Evolutionary conservation across 495 filamentous ascomycete genomes (phyloP).

Genomic region (Chaetomium fimeti): DNA sequence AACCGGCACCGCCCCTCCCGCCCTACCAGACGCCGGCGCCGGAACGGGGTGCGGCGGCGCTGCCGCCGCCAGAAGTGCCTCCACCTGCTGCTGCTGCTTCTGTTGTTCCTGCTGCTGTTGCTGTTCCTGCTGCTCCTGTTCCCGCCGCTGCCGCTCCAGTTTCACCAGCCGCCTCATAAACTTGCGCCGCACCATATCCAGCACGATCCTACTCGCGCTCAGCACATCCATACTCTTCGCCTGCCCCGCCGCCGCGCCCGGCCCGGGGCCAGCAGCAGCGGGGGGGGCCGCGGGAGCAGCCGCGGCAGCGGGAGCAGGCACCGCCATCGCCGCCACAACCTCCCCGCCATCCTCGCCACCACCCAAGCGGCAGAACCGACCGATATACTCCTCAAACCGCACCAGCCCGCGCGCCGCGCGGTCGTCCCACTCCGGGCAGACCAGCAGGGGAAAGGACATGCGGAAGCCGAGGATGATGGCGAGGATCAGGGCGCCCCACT

Average conservation of each 20-base stretch:
- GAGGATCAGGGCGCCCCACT: constrained; percentile 40
- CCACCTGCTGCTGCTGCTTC: constrained; percentile 14
- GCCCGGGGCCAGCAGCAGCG: not conserved
- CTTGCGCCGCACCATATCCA: constrained; percentile 42
- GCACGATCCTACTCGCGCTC: constrained; percentile 41
- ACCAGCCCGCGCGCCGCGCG: constrained; percentile 32
- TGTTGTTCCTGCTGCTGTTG: constrained; percentile 16
- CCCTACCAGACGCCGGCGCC: not conserved
- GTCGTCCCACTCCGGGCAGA: constrained; percentile 43
- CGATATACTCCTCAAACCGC: constrained; percentile 36
- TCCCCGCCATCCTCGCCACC: not conserved
- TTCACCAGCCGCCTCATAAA: constrained; percentile 38
- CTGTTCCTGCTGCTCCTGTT: not conserved
- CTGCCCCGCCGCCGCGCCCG: not conserved
- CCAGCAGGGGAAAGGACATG: constrained; percentile 40
- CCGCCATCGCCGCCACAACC: not conserved
- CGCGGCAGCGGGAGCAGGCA: not conserved
- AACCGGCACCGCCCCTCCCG: not conserved
- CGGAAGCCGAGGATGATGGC: constrained; percentile 43
- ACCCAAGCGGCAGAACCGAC: constrained; percentile 29
- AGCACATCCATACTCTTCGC: constrained; percentile 36
- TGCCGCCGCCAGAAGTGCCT: not conserved
- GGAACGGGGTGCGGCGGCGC: constrained; percentile 9
- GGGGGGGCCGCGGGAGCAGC: not conserved
- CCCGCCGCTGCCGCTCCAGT: constrained; percentile 27